Evolutionary conservation across 129 eudicot species (phyloP).

Genomic region (Ambrosia artemisiifolia): DNA sequence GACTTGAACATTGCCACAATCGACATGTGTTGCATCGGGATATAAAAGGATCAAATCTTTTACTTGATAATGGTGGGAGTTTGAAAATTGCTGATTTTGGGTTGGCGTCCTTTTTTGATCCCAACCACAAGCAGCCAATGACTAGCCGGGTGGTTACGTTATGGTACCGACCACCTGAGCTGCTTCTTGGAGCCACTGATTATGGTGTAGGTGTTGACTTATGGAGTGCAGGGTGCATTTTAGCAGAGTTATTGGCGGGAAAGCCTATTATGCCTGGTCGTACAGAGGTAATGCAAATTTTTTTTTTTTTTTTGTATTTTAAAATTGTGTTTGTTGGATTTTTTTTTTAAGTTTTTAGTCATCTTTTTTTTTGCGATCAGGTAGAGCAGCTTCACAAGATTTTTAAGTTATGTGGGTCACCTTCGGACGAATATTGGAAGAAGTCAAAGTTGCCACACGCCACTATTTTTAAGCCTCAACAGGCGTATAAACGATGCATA

Average conservation of each 20-base stretch:
- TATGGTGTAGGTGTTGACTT: constrained; percentile 82
- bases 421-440: constrained; percentile 88
- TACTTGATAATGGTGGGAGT: constrained; percentile 71
- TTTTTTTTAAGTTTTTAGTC: background rate
- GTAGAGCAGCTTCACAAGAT: constrained; percentile 89
- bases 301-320: background rate
- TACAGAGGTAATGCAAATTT: constrained; percentile 60
- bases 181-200: constrained; percentile 86
- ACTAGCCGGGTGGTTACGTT: constrained; percentile 96
- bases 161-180: constrained; percentile 98
- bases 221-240: constrained; percentile 98
- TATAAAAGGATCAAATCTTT: constrained; percentile 89
- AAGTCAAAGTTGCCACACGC: constrained; percentile 81
- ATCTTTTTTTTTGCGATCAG: constrained; percentile 23
- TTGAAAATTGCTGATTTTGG: constrained; percentile 94
- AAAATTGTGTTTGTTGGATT: background rate
- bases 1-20: constrained; percentile 90
- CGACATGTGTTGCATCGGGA: constrained; percentile 90
- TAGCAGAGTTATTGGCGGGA: constrained; percentile 91
- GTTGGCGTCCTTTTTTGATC: constrained; percentile 70
- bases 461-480: constrained; percentile 69
- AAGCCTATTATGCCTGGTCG: constrained; percentile 99
- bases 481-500: constrained; percentile 66
- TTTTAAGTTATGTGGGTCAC: constrained; percentile 83
- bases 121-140: constrained; percentile 74